Conservation (phyloP, 306 rosid species). For the Bauhinia variegata region DNA sequence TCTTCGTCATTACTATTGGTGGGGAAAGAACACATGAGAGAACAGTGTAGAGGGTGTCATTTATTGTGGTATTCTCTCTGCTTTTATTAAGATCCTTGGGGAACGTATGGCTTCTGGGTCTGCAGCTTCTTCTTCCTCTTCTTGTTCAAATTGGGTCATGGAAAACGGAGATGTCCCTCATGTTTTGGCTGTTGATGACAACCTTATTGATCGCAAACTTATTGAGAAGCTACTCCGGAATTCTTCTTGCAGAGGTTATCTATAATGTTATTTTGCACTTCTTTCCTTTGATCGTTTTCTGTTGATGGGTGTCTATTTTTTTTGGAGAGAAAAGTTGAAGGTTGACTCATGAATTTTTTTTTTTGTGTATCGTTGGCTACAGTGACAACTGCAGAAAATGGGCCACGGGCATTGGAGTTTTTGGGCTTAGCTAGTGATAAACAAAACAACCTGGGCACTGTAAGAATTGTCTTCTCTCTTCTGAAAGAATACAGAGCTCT, state of each 20-base stretch:
- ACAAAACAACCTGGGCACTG: conserved; percentile 46
- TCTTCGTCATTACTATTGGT: not conserved
- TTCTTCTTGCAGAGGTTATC: conserved; percentile 82
- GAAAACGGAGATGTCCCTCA: conserved; percentile 71
- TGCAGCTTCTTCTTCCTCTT: conserved; percentile 41
- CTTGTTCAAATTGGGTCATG: conserved; percentile 57
- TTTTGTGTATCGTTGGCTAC: conserved; percentile 20
- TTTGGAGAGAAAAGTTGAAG: not conserved
- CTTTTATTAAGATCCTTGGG: not conserved
- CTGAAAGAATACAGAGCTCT: conserved; percentile 1
- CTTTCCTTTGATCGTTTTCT: not conserved
- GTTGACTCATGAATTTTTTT: not conserved
- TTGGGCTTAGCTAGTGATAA: conserved; percentile 69
- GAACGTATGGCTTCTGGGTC: conserved; percentile 49
- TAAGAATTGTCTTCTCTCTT: conserved; percentile 34
- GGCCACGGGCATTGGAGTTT: conserved; percentile 78
- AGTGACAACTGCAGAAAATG: conserved; percentile 97
- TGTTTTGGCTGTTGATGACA: conserved; percentile 95
- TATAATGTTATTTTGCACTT: not conserved
- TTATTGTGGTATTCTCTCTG: not conserved
- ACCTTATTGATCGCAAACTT: conserved; percentile 74
- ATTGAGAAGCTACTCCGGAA: conserved; percentile 81
- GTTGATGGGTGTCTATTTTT: not conserved
- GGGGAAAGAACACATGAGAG: not conserved
- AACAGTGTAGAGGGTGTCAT: not conserved